A percentile compares a stretch with the other conserved stretches of the same genome.
These are phyloP conservation scores for Xylaria arbuscula DNA, from an alignment of 2,329 filamentous ascomycete species.

Conservation along the genomic window DNA sequence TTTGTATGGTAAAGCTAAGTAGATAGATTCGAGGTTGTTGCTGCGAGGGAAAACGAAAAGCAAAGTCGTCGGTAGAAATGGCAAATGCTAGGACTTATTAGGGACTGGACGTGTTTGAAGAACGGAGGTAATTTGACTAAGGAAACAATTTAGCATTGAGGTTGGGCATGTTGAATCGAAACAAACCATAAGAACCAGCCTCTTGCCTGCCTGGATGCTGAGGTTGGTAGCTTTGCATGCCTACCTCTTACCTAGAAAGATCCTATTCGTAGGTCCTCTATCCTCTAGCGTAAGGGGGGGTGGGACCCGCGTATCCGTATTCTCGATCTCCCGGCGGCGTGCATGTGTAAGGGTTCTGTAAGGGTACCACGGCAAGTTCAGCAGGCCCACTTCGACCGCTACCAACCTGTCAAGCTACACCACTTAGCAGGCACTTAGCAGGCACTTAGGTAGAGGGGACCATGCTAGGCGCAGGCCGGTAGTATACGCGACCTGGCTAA, in stretches of 20 bases:
- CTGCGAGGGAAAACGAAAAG: neutral
- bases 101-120: slow-evolving; percentile 18
- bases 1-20: neutral
- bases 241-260: neutral
- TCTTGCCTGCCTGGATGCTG: neutral
- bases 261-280: neutral
- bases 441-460: neutral
- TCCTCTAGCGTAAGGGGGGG: slow-evolving; percentile 6
- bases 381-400: slow-evolving; percentile 20
- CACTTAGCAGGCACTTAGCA: too few species aligned
- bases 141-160: slow-evolving; percentile 16
- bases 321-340: slow-evolving; percentile 22
- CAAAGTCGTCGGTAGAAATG: neutral
- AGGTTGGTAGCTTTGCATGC: slow-evolving; percentile 7
- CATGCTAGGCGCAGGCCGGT: neutral
- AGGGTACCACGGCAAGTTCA: slow-evolving; percentile 22
- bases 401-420: neutral
- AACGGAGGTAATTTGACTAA: slow-evolving; percentile 4
- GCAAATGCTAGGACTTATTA: slow-evolving; percentile 19
- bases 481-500: neutral
- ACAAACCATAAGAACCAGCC: slow-evolving; percentile 14
- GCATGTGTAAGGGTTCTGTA: neutral
- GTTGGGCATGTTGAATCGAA: slow-evolving; percentile 29
- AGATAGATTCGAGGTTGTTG: neutral
- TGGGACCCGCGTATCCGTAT: slow-evolving; percentile 38